Evolutionary conservation across 345 rosid species (phyloP), one percentile per base, ranked within the genome.

Genomic region (Eucalyptus albens): DNA sequence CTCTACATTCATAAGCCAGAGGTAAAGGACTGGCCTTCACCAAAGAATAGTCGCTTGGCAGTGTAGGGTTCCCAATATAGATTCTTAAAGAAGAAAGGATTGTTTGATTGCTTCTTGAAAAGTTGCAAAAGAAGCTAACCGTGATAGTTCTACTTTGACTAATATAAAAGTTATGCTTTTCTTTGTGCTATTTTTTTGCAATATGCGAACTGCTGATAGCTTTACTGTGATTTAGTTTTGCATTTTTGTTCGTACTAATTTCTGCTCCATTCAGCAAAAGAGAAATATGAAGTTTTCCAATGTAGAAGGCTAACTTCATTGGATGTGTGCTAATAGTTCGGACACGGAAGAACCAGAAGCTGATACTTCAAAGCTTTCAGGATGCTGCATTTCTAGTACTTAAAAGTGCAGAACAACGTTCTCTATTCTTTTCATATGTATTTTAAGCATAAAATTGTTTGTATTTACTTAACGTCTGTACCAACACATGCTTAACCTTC

Each of bases 301-400:
- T 69, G 42, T 5, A 8, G 59, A 37, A 31, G 37, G 56, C 62
- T 89, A 11, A 31, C 50, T 77, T 47, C 50, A 12, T 59, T 56
- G 87, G 29, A 15, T 33, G 88, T 91, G 3, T 89, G 90, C 67
- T 26, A 22, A 33, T 90, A 98, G 99, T 92, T 98, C 97, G 15
- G 98, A 97, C 91, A 97, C 93, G 91, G 99, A 96, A 81, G 99
- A 97, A 89, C 92, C 94, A 59, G 98, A 94, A 91, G 94, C 94
- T 49, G 98, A 98, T 60, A 98, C 96, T 93, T 56, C 99, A 95
- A 91, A 97, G 97, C 93, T 97, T 97, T 86, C 95, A 99, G 99
- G 95, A 98, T 92, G 91, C 97, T 85, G 97, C 99, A 31, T 77
- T n/a, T 67, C 56, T 50, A 3, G 56, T 86, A 37, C 37, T n/a